phyloP scores from a whole-genome alignment of 352 stramenopile species.

The Phytophthora pini region DNA sequence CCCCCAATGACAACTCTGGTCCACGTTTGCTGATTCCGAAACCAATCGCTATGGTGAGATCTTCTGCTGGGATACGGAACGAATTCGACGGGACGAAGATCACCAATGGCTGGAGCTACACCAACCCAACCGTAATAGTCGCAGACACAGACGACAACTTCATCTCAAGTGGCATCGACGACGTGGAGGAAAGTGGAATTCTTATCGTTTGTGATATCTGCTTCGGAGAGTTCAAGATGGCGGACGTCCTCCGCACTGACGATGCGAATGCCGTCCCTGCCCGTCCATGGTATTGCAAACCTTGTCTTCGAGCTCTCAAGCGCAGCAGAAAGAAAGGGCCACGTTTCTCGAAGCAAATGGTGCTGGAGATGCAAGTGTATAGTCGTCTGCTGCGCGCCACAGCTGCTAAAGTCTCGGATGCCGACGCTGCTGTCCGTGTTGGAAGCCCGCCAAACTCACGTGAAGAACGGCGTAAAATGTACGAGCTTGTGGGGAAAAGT shows the following conservation, averaged over 20 bases:
- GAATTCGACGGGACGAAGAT: constrained; percentile 34
- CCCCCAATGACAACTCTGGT: constrained; percentile 19
- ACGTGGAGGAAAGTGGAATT: constrained; percentile 54
- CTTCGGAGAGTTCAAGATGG: constrained; percentile 76
- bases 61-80: constrained; percentile 25
- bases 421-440: constrained; percentile 45
- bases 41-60: constrained; percentile 32
- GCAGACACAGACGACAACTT: constrained; percentile 55
- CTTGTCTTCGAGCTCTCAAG: constrained; percentile 73
- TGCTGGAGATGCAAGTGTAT: constrained; percentile 85
- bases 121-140: constrained; percentile 38
- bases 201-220: constrained; percentile 83
- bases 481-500: constrained; percentile 68
- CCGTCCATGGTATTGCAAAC: constrained; percentile 77
- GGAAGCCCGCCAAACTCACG: constrained; percentile 56
- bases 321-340: constrained; percentile 81
- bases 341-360: constrained; percentile 86
- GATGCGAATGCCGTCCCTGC: constrained; percentile 47
- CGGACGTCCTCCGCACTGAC: constrained; percentile 57
- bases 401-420: constrained; percentile 67
- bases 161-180: constrained; percentile 18
- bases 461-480: constrained; percentile 58
- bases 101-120: constrained; percentile 28
- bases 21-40: constrained; percentile 36
- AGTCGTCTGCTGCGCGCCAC: constrained; percentile 68